These are phyloP conservation scores for Xylariaceae sp. DNA, from an alignment of 2,329 filamentous ascomycete genomes.

Conservation along the genomic window DNA sequence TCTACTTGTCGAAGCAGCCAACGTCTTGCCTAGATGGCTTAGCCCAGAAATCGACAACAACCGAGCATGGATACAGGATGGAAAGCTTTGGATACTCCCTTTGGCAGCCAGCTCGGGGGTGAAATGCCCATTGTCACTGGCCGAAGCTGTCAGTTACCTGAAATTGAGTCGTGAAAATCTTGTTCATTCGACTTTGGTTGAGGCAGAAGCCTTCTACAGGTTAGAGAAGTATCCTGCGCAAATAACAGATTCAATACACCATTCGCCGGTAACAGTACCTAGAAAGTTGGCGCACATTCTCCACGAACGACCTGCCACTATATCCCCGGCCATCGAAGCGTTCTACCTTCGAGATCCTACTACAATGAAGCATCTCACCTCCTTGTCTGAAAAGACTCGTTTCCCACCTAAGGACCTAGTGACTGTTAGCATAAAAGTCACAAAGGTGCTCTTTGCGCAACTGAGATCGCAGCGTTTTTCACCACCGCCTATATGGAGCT, in stretches of 20 bases:
- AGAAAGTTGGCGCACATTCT: constrained; percentile 81
- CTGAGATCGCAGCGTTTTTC: constrained; percentile 83
- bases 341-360: constrained; percentile 91
- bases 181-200: constrained; percentile 72
- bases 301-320: constrained; percentile 71
- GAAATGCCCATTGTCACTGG: constrained; percentile 56
- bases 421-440: constrained; percentile 78
- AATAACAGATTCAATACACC: constrained; percentile 75
- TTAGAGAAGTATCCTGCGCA: constrained; percentile 80
- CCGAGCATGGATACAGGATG: constrained; percentile 84
- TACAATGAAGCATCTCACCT: constrained; percentile 68
- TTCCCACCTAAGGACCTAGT: constrained; percentile 83
- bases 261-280: constrained; percentile 73
- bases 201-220: constrained; percentile 89
- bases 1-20: constrained; percentile 89
- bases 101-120: constrained; percentile 42
- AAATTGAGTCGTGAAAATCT: constrained; percentile 58
- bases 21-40: constrained; percentile 84
- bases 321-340: constrained; percentile 83
- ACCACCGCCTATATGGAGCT: constrained; percentile 58
- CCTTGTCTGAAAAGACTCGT: constrained; percentile 53
- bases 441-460: constrained; percentile 88
- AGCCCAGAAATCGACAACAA: constrained; percentile 88
- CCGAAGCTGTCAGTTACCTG: constrained; percentile 67
- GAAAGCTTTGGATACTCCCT: constrained; percentile 75